These are phyloP conservation scores for Rhodamnia argentea DNA, from an alignment of 345 rosid genomes.

Conservation along the genomic window DNA sequence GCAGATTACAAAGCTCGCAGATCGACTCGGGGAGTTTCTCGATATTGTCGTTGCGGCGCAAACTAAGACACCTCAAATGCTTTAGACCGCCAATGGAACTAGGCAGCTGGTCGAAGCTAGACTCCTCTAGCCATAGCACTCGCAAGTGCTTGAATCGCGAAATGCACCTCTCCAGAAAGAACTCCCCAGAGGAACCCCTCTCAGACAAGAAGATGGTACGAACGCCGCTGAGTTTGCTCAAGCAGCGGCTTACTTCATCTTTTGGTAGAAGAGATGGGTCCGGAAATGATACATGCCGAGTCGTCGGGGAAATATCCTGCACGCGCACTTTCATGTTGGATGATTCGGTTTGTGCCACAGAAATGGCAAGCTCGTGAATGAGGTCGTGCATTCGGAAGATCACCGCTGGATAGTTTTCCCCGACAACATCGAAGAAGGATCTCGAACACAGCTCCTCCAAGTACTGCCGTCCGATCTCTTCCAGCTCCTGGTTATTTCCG, in stretches of 20 bases:
- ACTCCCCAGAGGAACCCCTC: too few species aligned
- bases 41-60: not conserved
- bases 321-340: not conserved
- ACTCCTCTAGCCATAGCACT: too few species aligned
- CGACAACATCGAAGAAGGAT: not conserved
- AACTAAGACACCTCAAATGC: conserved; percentile 13
- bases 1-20: conserved; percentile 6
- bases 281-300: not conserved
- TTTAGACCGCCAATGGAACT: conserved; percentile 3
- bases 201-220: too few species aligned
- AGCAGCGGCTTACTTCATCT: not conserved
- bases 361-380: conserved; percentile 15
- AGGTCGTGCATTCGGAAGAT: conserved; percentile 12
- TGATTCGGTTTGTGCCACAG: conserved; percentile 1
- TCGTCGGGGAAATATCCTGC: not conserved
- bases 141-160: too few species aligned
- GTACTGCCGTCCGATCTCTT: too few species aligned
- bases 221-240: too few species aligned
- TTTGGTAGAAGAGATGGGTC: not conserved
- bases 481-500: too few species aligned
- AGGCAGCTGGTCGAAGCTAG: not conserved
- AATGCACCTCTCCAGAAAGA: too few species aligned
- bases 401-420: fast-evolving
- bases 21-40: conserved; percentile 4
- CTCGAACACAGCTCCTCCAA: not conserved